Percentiles rank a stretch among this genome's conserved stretches.
These are phyloP conservation scores for Uncinocarpus reesii DNA, from an alignment of 2,329 filamentous ascomycete genomes.

Conservation along the genomic window DNA sequence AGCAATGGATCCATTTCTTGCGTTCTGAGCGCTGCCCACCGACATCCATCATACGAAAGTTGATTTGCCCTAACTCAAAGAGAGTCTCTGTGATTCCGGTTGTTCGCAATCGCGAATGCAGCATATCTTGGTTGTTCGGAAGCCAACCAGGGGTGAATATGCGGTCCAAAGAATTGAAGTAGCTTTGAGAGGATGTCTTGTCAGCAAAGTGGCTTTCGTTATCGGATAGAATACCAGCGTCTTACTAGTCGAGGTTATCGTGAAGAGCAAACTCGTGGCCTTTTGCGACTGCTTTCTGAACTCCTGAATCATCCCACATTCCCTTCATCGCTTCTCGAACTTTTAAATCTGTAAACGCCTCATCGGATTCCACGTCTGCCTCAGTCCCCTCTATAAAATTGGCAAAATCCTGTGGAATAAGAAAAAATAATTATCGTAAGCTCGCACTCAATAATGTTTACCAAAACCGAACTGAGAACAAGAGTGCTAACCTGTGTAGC, in stretches of 20 bases:
- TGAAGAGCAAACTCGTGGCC: conserved; percentile 95
- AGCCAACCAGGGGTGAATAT: conserved; percentile 69
- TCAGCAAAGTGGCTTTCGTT: neutral
- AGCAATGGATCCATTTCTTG: conserved; percentile 97
- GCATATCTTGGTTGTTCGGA: conserved; percentile 86
- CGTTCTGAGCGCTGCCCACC: conserved; percentile 85
- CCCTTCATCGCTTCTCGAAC: conserved; percentile 67
- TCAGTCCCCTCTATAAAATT: conserved; percentile 65
- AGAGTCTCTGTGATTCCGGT: conserved; percentile 94
- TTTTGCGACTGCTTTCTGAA: conserved; percentile 78
- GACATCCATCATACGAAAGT: conserved; percentile 95
- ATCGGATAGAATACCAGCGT: conserved; percentile 15
- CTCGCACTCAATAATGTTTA: too few species aligned
- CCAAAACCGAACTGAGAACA: neutral
- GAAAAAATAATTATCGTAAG: neutral
- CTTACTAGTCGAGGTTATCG: conserved; percentile 89
- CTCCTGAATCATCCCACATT: conserved; percentile 73
- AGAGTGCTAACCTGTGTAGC: conserved; percentile 58
- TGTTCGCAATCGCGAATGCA: conserved; percentile 79
- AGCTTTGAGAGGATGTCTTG: conserved; percentile 51
- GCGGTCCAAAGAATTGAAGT: conserved; percentile 67
- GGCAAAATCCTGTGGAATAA: conserved; percentile 56
- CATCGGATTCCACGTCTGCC: conserved; percentile 66
- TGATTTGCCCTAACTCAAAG: conserved; percentile 83
- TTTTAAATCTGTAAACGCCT: conserved; percentile 56